A percentile compares a stretch with the other conserved stretches of the same genome.
phyloP scores from a whole-genome alignment of 116 monocot genomes.

The Iris pallida region DNA sequence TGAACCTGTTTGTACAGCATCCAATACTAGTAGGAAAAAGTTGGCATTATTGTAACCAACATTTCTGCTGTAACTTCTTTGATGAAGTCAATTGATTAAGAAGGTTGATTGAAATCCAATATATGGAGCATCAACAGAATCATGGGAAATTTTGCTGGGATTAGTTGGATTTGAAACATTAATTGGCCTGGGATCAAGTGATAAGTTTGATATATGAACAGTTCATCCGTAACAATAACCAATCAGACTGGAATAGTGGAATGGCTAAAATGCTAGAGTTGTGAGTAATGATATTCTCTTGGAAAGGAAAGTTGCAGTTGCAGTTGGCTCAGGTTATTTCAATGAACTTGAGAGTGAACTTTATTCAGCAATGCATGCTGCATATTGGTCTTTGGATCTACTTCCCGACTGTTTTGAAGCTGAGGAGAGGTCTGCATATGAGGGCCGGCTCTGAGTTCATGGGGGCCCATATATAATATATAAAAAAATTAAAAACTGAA shows the following conservation, averaged over 20 bases:
- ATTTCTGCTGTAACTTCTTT: too few species aligned
- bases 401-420: slow-evolving; percentile 97
- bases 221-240: slow-evolving; percentile 28
- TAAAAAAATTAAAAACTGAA: too few species aligned
- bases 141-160: too few species aligned
- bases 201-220: slow-evolving; percentile 24
- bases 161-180: too few species aligned
- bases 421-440: slow-evolving; percentile 80
- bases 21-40: too few species aligned
- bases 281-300: slow-evolving; percentile 63
- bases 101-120: too few species aligned
- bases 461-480: slow-evolving; percentile 28
- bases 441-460: slow-evolving; percentile 73
- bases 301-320: slow-evolving; percentile 46
- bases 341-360: slow-evolving; percentile 68
- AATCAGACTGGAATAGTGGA: slow-evolving; percentile 65
- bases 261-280: slow-evolving; percentile 72
- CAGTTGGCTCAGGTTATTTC: slow-evolving; percentile 57
- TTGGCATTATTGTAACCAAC: too few species aligned
- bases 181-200: too few species aligned
- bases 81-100: too few species aligned
- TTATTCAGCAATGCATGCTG: slow-evolving; percentile 77
- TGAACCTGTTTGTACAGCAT: too few species aligned
- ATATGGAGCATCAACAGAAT: too few species aligned
- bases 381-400: slow-evolving; percentile 77